Percentiles rank a stretch among this genome's conserved stretches.
Evolutionary conservation across 2,329 filamentous ascomycete species (phyloP).

Genomic region (Alternaria gansuensis): DNA sequence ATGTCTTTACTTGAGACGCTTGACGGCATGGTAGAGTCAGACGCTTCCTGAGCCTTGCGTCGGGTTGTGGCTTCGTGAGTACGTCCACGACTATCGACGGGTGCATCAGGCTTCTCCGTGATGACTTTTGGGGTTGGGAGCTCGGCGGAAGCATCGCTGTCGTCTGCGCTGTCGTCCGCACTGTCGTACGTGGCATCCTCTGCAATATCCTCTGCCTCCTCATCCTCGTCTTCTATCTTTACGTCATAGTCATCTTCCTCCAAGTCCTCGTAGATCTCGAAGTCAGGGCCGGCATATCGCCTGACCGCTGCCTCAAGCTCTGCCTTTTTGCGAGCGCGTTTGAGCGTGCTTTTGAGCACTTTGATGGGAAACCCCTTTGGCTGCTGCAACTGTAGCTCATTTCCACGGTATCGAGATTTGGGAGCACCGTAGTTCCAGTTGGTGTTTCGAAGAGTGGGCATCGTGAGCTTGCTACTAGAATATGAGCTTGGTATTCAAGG

Average conservation of each 20-base stretch:
- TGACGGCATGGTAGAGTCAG: not conserved
- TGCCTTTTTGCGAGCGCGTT: slow-evolving; percentile 10
- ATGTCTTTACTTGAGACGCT: not conserved
- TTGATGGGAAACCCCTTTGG: slow-evolving; percentile 19
- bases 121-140: not conserved
- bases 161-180: not conserved
- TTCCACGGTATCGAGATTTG: slow-evolving; percentile 6
- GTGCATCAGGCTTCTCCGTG: not conserved
- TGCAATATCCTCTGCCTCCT: not conserved
- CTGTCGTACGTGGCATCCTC: not conserved
- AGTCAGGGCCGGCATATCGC: not conserved
- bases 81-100: slow-evolving; percentile 14
- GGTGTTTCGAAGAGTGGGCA: slow-evolving; percentile 1
- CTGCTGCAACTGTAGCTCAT: slow-evolving; percentile 13
- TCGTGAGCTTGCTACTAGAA: slow-evolving; percentile 2
- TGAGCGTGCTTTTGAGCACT: slow-evolving; percentile 10
- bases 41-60: slow-evolving; percentile 5
- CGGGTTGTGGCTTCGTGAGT: slow-evolving; percentile 15
- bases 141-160: not conserved
- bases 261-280: slow-evolving; percentile 15
- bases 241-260: not conserved
- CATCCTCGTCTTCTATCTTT: not conserved
- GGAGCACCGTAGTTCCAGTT: slow-evolving; percentile 4
- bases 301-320: slow-evolving; percentile 1
- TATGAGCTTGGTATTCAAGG: slow-evolving; percentile 1